These are phyloP conservation scores for Saccharomycopsis sp. DNA, from an alignment of 805 yeast species.

Conservation along the genomic window DNA sequence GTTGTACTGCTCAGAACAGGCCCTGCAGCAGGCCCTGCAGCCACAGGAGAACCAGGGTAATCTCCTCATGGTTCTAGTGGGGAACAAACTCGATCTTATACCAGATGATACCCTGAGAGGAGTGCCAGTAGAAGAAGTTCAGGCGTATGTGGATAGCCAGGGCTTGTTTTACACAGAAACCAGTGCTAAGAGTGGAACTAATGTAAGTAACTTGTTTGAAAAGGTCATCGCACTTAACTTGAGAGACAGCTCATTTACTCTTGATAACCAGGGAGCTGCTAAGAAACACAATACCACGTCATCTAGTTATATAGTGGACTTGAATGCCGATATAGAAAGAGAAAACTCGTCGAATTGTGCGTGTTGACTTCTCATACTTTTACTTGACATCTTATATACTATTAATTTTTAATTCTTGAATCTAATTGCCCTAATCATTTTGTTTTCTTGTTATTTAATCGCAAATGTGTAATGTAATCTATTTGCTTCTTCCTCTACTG, in stretches of 20 bases:
- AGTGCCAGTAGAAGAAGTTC: constrained; percentile 31
- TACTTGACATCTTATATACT: too few relatives aligned
- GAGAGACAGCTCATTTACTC: constrained; percentile 38
- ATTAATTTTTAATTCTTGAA: background rate
- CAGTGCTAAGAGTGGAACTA: constrained; percentile 68
- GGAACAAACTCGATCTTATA: constrained; percentile 73
- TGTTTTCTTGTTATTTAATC: too few relatives aligned
- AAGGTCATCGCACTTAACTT: constrained; percentile 30
- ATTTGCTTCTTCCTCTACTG: too few relatives aligned
- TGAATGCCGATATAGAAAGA: background rate
- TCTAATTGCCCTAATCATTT: background rate
- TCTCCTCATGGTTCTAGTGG: constrained; percentile 78
- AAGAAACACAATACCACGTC: background rate
- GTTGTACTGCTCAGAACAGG: constrained; percentile 50
- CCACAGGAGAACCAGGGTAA: constrained; percentile 26
- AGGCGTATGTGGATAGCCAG: constrained; percentile 42
- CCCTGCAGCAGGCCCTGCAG: background rate
- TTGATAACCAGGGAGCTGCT: constrained; percentile 1
- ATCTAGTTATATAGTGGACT: background rate
- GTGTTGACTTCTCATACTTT: background rate
- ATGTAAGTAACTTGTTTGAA: constrained; percentile 41
- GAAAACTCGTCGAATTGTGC: background rate
- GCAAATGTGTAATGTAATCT: too few relatives aligned
- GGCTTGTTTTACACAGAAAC: constrained; percentile 48
- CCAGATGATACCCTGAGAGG: constrained; percentile 33